Conservation (phyloP, 2,329 filamentous ascomycete species). For the Zelopaecilomyces penicillatus region DNA sequence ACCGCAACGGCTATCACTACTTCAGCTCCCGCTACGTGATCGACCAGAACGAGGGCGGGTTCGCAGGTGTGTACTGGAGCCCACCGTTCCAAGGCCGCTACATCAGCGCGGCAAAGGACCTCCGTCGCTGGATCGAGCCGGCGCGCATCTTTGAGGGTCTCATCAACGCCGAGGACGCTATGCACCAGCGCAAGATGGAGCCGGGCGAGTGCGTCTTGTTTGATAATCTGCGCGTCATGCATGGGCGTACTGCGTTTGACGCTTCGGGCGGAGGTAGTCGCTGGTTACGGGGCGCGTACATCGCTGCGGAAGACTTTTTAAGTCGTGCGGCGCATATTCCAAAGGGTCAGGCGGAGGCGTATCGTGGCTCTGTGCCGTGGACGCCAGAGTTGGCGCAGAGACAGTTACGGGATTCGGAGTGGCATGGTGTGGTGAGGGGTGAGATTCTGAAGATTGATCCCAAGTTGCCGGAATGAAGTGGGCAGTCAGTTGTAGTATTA, state of each 20-base stretch:
- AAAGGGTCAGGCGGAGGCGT: constrained; percentile 15
- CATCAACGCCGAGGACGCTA: constrained; percentile 47
- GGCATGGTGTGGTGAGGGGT: constrained; percentile 12
- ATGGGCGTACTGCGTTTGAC: constrained; percentile 74
- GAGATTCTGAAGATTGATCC: constrained; percentile 16
- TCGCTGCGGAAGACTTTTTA: constrained; percentile 45
- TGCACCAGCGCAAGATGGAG: constrained; percentile 64
- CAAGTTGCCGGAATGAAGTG: constrained; percentile 9
- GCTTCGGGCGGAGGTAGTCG: constrained; percentile 50
- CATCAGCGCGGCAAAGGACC: constrained; percentile 12
- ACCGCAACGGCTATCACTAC: constrained; percentile 58
- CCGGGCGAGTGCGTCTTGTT: constrained; percentile 91
- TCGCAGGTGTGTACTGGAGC: constrained; percentile 49
- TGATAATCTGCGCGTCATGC: constrained; percentile 76
- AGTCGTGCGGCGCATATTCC: constrained; percentile 28
- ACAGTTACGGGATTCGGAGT: constrained; percentile 16
- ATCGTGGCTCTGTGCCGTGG: constrained; percentile 17
- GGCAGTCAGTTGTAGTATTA: no score
- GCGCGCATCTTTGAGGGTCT: constrained; percentile 47
- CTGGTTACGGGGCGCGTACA: constrained; percentile 81
- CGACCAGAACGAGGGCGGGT: constrained; percentile 15
- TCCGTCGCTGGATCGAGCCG: constrained; percentile 37
- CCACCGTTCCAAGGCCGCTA: constrained; percentile 68
- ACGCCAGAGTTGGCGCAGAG: constrained; percentile 15
- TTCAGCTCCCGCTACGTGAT: constrained; percentile 49